A percentile compares a stretch with the other conserved stretches of the same genome.
Conservation (phyloP, 208 protist genomes). For the Crithidia thermophila region DNA sequence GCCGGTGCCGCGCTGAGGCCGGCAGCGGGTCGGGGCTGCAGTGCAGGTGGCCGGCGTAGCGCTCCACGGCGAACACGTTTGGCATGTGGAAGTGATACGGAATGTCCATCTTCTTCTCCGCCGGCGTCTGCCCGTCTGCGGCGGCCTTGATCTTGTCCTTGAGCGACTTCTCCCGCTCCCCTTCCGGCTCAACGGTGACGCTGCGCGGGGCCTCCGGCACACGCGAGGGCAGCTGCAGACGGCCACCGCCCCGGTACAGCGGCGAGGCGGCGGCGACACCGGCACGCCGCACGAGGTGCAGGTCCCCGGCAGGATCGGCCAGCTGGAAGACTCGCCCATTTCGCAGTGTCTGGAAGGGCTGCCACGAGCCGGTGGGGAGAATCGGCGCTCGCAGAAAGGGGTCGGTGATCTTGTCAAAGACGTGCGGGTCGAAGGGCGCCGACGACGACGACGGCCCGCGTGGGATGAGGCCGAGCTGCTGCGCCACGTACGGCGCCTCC, state of each 20-base stretch:
- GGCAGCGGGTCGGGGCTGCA: slow-evolving; percentile 36
- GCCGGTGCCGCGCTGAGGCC: neutral
- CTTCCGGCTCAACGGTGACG: slow-evolving; percentile 15
- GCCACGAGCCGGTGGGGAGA: slow-evolving; percentile 51
- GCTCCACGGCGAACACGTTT: slow-evolving; percentile 41
- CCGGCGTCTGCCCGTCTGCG: slow-evolving; percentile 4
- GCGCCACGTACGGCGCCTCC: slow-evolving; percentile 31
- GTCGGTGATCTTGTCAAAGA: slow-evolving; percentile 15
- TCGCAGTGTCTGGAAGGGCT: slow-evolving; percentile 35
- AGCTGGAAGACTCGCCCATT: slow-evolving; percentile 30
- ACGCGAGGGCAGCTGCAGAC: slow-evolving; percentile 39
- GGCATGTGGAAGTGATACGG: slow-evolving; percentile 51
- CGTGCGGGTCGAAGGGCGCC: slow-evolving; percentile 21
- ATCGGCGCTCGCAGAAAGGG: slow-evolving; percentile 29
- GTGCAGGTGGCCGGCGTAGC: slow-evolving; percentile 36
- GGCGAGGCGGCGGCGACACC: slow-evolving; percentile 33
- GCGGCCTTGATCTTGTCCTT: slow-evolving; percentile 37
- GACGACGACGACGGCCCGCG: neutral
- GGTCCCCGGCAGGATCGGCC: slow-evolving; percentile 54
- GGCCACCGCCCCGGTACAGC: slow-evolving; percentile 50
- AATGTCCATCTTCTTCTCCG: slow-evolving; percentile 24
- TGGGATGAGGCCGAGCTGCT: slow-evolving; percentile 18
- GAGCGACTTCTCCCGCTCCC: slow-evolving; percentile 31
- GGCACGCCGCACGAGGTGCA: slow-evolving; percentile 52
- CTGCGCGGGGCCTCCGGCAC: slow-evolving; percentile 22